phyloP scores from a whole-genome alignment of 208 protist genomes.

The Novymonas esmeraldas region DNA sequence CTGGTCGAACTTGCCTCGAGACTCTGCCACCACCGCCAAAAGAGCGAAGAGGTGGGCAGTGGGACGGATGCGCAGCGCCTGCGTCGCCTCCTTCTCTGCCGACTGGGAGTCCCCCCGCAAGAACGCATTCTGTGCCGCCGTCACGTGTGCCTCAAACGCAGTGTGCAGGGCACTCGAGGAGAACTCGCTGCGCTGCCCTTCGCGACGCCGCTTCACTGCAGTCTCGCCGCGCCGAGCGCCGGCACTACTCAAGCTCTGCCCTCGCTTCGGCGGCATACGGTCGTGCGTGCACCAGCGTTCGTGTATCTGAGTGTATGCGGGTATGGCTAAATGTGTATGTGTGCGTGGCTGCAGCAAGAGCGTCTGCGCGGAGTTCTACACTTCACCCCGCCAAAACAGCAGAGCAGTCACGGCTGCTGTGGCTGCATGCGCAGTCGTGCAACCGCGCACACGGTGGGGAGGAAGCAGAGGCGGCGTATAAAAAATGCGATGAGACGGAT shows the following conservation, averaged over 20 bases:
- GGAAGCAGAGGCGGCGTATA: too few relatives aligned
- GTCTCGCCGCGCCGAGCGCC: conserved; percentile 7
- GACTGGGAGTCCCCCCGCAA: conserved; percentile 52
- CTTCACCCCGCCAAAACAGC: too few relatives aligned
- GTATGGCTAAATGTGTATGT: not conserved
- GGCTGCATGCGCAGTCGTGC: too few relatives aligned
- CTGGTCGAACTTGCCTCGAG: conserved; percentile 78
- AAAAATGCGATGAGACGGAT: too few relatives aligned
- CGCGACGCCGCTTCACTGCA: conserved; percentile 29
- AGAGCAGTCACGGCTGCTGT: too few relatives aligned
- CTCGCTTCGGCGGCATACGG: conserved; percentile 8
- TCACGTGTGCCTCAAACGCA: conserved; percentile 69
- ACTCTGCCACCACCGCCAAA: conserved; percentile 81
- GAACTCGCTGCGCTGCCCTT: conserved; percentile 48
- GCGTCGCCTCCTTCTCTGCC: conserved; percentile 68
- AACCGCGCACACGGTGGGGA: too few relatives aligned
- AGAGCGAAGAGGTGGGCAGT: conserved; percentile 85
- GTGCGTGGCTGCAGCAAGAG: too few relatives aligned
- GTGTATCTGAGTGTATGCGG: not conserved
- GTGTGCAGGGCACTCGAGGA: conserved; percentile 45
- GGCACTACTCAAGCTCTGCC: not conserved
- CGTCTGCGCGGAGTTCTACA: too few relatives aligned
- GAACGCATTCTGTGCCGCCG: conserved; percentile 70
- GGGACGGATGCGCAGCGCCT: conserved; percentile 79
- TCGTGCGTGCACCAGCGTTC: not conserved